Evolutionary conservation across 805 yeast genomes (phyloP), one percentile per base, ranked within the genome.

Genomic region (Ogataea methanolica): DNA sequence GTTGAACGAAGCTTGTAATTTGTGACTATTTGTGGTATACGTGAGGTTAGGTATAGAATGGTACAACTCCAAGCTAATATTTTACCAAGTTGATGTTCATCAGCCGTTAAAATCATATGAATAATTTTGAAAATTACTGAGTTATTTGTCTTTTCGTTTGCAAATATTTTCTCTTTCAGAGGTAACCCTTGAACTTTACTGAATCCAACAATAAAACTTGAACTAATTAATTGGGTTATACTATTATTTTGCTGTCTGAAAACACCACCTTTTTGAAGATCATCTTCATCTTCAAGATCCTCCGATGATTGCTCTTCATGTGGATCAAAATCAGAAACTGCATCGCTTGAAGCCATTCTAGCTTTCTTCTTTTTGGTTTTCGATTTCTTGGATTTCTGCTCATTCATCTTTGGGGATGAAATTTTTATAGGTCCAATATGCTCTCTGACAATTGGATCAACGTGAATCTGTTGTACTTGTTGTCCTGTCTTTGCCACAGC

Each of bases 41-140:
- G 60, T 4, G 83, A 78, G 8, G 69, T 49, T 42, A 78, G 62
- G 51, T 79, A 79, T 1, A 78, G 70, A 5, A 58, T 46, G 1
- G 83, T 74, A 50, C 82, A 78, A 2, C 68, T 55, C 83, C 83
- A 79, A 0, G 83, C 82, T 17, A 78, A 50, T 2, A 62, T 26
- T 23, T 53, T 56, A 1, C 71, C 72, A 11, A 59, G 11, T 16
- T 53, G 50, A 31, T 47, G 42, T 3, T 39, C 37, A 38, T 54
- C 49, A 37, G 61, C 41, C 1, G 60, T 45, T 2, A 46, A 14
- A 6, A 61, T 23, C 35, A 52, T 46, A 31, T 37, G 48, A 1
- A 61, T 41, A 6, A 61, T 43, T 42, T 40, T 50, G 35, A 52
- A 49, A n/a, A 59, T 41, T 16, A 57, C 52, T 17, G 63, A 60